Conservation (phyloP, 257 asterid genomes). For the Plectranthus barbatus region DNA sequence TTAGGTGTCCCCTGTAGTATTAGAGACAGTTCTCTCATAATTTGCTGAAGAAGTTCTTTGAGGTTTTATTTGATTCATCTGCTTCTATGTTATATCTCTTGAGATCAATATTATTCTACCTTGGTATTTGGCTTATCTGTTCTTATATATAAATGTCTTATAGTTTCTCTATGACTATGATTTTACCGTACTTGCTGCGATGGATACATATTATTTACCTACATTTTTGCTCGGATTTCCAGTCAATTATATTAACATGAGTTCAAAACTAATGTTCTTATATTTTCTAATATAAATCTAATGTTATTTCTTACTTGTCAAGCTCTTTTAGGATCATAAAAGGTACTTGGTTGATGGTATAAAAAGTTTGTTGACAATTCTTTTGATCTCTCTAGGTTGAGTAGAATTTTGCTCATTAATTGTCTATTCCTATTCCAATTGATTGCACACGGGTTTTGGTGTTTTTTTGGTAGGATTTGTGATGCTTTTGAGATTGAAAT, state of each 20-base stretch:
- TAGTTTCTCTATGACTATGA: not conserved
- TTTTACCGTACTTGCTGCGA: not conserved
- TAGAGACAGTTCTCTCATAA: no score
- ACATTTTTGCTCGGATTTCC: not conserved
- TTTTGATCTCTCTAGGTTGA: no score
- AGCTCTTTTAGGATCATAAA: conserved; percentile 91
- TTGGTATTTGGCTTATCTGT: not conserved
- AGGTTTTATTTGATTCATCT: not conserved
- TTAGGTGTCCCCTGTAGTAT: no score
- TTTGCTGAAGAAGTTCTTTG: not conserved
- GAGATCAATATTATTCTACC: not conserved
- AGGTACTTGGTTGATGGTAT: conserved; percentile 76
- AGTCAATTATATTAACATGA: not conserved
- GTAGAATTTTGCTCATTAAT: no score
- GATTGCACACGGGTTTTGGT: no score
- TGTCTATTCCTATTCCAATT: no score
- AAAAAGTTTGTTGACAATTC: no score
- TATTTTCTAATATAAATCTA: conserved; percentile 25
- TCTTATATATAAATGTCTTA: not conserved
- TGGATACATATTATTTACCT: not conserved
- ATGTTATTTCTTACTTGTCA: conserved; percentile 57
- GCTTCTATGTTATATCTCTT: not conserved
- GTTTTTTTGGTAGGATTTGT: no score
- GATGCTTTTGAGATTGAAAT: no score
- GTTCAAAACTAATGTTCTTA: not conserved